Evolutionary conservation across 1,139 yeast species (phyloP), one percentile per base, ranked within the genome.

Genomic region (Yamadazyma sp.): DNA sequence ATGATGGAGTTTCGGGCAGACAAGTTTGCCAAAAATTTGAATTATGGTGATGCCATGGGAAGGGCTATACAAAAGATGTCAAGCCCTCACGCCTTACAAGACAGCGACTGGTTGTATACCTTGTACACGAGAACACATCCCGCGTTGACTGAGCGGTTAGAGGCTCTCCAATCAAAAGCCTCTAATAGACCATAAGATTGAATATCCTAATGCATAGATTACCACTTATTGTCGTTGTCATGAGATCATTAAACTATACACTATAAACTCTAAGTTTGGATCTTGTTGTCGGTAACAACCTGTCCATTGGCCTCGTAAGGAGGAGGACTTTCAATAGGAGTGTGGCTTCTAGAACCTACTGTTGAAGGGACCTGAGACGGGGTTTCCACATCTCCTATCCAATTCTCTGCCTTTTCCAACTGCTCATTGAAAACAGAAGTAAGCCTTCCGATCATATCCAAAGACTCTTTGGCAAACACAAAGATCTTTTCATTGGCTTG

Each of bases 391-490:
- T 73, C 73, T 27, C 72, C 78, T 6, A 80, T 78, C 97, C 97
- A 90, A 24, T 70, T 66, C 56, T 90, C 97, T 1, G 96, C 96
- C 47, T 82, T 80, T 35, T 78, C 84, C 42, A 92, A 67, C 39
- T 90, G 89, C 29, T 85, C 90, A 56, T 85, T 90, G 46, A 94
- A 89, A 8, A 89, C 90, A 35, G 74, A 75, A 45, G 89, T 88
- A 24, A 92, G 82, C 44, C 85, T 85, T 31, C 84, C 74, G 33
- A 92, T 83, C 90, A 90, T 88, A 33, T 86, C 95, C 39, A 92
- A 67, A 0, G 95, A 82, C 60, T 92, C 98, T 48, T 85, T 85
- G 1, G 97, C 97, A 45, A 92, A 70, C 8, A 86, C 74, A 31
- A 92, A 64, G 1, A 88, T 86, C 48, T 81, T 77, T 31, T 86